A percentile compares a stretch with the other conserved stretches of the same genome.
phyloP scores from a whole-genome alignment of 208 protist species.

The Endotrypanum monterogeii region DNA sequence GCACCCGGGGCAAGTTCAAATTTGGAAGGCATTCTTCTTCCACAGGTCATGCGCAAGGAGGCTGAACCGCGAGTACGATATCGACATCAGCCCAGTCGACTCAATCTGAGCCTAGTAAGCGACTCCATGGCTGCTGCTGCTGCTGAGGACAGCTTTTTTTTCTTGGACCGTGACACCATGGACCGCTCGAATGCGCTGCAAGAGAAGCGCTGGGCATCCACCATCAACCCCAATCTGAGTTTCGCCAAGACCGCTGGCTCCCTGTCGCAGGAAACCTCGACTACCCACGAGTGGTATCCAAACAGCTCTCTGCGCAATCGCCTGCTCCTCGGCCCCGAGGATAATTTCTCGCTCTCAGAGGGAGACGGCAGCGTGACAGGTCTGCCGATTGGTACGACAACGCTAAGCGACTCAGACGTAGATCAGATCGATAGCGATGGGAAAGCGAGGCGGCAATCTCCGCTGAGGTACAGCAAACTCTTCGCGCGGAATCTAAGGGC shows the following conservation, averaged over 20 bases:
- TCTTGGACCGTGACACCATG: constrained; percentile 24
- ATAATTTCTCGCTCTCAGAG: not conserved
- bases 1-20: constrained; percentile 49
- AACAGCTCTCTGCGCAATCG: constrained; percentile 1
- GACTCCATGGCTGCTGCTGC: constrained; percentile 28
- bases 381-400: not conserved
- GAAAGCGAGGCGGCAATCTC: not conserved
- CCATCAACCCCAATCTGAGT: constrained; percentile 3
- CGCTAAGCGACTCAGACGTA: constrained; percentile 23
- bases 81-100: constrained; percentile 2
- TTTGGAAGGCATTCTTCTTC: constrained; percentile 75
- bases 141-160: constrained; percentile 30
- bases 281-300: not conserved
- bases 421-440: constrained; percentile 8
- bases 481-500: not conserved
- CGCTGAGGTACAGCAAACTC: constrained; percentile 11
- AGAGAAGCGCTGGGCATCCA: not conserved
- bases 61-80: constrained; percentile 42
- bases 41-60: constrained; percentile 58
- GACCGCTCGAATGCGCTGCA: not conserved
- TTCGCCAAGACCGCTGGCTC: not conserved
- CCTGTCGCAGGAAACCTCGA: not conserved
- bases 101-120: constrained; percentile 9
- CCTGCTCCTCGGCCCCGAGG: not conserved
- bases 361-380: not conserved